phyloP scores from a whole-genome alignment of 2,329 filamentous ascomycete species.

The Paraphoma sp. region DNA sequence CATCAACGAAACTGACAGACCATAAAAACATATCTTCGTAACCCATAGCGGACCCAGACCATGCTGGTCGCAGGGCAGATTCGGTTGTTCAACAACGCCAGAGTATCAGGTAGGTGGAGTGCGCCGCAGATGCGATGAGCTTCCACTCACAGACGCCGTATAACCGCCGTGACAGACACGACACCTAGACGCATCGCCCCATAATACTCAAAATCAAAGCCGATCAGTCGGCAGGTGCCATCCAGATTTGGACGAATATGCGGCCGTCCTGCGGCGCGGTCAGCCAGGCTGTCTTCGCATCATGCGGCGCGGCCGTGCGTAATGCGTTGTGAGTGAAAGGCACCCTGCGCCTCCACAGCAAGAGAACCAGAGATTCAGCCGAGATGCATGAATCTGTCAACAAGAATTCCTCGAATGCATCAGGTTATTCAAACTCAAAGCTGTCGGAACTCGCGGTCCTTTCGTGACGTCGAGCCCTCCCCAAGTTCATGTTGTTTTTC shows the following conservation, averaged over 20 bases:
- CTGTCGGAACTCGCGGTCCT: too few relatives aligned
- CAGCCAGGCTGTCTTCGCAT: neutral
- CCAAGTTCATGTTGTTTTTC: too few relatives aligned
- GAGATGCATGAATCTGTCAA: neutral
- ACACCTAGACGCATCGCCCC: constrained; percentile 5
- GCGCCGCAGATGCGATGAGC: too few relatives aligned
- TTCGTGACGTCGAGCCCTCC: too few relatives aligned
- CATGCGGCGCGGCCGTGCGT: constrained; percentile 1
- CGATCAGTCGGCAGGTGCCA: neutral
- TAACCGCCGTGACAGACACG: constrained; percentile 17
- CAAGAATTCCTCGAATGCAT: neutral
- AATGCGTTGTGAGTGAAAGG: neutral
- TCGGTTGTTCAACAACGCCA: neutral
- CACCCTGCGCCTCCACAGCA: neutral
- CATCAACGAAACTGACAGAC: too few relatives aligned
- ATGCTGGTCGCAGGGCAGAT: neutral
- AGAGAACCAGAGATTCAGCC: neutral
- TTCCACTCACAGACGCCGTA: constrained; percentile 16
- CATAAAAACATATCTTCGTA: too few relatives aligned
- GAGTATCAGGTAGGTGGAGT: neutral
- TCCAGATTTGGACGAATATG: neutral
- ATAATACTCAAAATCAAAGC: neutral
- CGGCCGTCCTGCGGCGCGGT: constrained; percentile 3
- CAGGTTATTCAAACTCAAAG: neutral
- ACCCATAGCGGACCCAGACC: neutral